Base-by-base conservation (phyloP, 2,329 filamentous ascomycete species). In the Aspergillus fructus region DNA sequence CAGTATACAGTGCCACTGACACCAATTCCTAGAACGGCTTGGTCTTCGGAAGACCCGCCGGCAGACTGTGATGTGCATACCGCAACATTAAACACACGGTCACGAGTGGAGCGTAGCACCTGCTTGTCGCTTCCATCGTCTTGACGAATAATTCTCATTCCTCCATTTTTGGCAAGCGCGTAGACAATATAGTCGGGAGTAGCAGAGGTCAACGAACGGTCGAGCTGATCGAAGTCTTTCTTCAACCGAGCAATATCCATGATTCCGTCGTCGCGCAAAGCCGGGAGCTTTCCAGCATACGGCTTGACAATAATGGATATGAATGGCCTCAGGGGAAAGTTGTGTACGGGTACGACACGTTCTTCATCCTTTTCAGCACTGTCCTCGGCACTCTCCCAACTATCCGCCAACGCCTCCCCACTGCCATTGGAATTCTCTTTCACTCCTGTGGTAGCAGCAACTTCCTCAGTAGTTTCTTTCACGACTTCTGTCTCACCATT, bases 1-100 rank as follows among this genome's bases (percentile, higher is more conserved):
- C 94, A 99, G 78, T 97, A 97, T n/a, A 97, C 91, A 9, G 93
- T 90, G 45, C 94, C 96, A 68, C 93, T 96, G 66, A 97, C 89
- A 58, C 93, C 93, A 56, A 94, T 97, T 41, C 90, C 93, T 55
- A 99, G 88, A 53, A 97, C 89, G 47, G 90, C 86, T 73, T 99
- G 92, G 53, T 88, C 85, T 39, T 87, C 85, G 19, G 82, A 76
- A 19, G 79, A 75, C 17, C 79, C 76, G 42, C 76, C 71, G 17
- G 83, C 78, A 42, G 82, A 73, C 3, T 85, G 81, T 4, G 85
- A 87, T 21, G 87, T 85, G 54, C 91, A 96, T 63, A 96, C 85
- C 65, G 91, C 85, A 21, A 99, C 88, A 71, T 94, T 97, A 81
- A 97, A 97, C 57, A 97, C 90, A 62, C 94, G 91, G 72, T 99